Evolutionary conservation across 352 stramenopile genomes (phyloP).

Genomic region (Pythium rhizo-oryzae): DNA sequence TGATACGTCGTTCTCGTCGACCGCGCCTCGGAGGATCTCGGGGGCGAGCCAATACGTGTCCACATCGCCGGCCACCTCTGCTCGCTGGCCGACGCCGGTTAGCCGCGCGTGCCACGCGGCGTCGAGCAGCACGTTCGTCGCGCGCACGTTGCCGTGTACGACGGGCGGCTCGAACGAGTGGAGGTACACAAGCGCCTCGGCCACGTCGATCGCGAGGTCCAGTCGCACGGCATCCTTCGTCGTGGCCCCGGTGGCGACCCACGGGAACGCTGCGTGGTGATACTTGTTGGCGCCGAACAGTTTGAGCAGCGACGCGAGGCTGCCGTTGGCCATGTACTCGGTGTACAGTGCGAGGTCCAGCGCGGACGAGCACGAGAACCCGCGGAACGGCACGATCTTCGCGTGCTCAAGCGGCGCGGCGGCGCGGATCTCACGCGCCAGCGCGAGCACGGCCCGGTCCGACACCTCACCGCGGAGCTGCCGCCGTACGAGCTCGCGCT

Average conservation of each 20-base stretch:
- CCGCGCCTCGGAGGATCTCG: background rate
- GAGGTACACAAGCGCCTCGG: constrained; percentile 63
- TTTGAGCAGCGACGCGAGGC: constrained; percentile 4
- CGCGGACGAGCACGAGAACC: background rate
- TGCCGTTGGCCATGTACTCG: constrained; percentile 6
- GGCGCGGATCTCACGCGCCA: background rate
- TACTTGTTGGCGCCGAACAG: background rate
- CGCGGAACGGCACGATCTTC: constrained; percentile 4
- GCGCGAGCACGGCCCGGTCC: background rate
- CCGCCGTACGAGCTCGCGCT: background rate
- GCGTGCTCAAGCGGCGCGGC: constrained; percentile 3
- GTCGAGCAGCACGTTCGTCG: constrained; percentile 3
- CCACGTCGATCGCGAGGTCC: constrained; percentile 48
- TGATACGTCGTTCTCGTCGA: background rate
- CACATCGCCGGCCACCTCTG: too few species aligned
- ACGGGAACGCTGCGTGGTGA: background rate
- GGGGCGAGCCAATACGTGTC: background rate
- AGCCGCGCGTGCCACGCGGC: constrained; percentile 1
- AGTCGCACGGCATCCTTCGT: background rate
- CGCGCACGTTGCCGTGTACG: constrained; percentile 5
- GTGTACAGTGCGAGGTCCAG: constrained; percentile 2
- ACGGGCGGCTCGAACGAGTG: constrained; percentile 38
- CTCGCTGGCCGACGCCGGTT: background rate
- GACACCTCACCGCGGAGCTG: background rate
- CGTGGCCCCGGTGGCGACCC: background rate